Evolutionary conservation across 306 rosid species (phyloP), one percentile per base, ranked within the genome.

Genomic region (Acacia crassicarpa): DNA sequence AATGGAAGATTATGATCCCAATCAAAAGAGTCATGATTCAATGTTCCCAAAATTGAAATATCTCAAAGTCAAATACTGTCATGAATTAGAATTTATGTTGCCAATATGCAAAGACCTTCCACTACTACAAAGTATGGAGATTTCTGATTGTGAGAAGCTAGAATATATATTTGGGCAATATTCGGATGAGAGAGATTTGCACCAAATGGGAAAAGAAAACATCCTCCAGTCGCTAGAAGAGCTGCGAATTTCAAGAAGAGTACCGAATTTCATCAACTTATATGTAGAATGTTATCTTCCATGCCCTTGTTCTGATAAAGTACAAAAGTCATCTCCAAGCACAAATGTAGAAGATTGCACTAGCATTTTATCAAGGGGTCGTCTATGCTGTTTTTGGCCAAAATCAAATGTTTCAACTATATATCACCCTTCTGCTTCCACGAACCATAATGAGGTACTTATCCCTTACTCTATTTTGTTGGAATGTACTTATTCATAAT

Each of bases 11-110:
- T 8, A 27, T 27, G 19, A 54, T 54, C 20, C 4, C 0, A 8
- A 19, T 20, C 25, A 20, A 20, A 9, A 9, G 32, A 8, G 30
- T 22, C 19, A 58, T 22, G 14, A 58, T 1, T 8, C 15, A 7
- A 58, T 58, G 2, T 22, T 58, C 0, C 30, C 63, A 22, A 58
- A 58, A 58, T 1, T 58, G 12, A 2, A 58, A 58, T 0, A 2
- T 20, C 63, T 58, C 30, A 0, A 8, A 58, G 5, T 58, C 15
- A 0, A 0, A 2, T 0, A 0, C 2, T 58, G 63, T 22, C 30
- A 5, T n/a, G 2, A 22, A 58, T 20, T 58, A 58, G 15, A 58
- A 58, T 58, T 9, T 58, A 3, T 58, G 9, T 20, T 58, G 14
- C 63, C 63, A 22, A 22, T n/a, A 8, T 3, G 63, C 12, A 4